A percentile compares a stretch with the other conserved stretches of the same genome.
Evolutionary conservation across 2,329 filamentous ascomycete genomes (phyloP).

Genomic region (Alternaria burnsii): DNA sequence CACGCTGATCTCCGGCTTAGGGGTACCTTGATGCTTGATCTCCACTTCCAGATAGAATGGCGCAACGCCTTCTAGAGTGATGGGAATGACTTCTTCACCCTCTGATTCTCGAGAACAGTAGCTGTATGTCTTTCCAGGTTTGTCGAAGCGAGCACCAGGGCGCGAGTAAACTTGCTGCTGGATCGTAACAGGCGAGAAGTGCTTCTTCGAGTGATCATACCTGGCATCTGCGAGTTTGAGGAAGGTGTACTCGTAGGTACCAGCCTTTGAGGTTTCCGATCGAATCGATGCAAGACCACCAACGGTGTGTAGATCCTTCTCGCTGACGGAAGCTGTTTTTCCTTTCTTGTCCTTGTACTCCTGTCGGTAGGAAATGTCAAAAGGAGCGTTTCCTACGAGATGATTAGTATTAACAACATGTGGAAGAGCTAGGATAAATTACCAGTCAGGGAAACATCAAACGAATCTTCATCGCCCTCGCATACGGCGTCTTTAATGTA

Average conservation of each 20-base stretch:
- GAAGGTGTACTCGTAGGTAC: conserved; percentile 87
- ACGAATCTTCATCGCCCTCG: conserved; percentile 90
- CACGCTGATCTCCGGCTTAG: conserved; percentile 80
- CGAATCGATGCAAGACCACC: conserved; percentile 79
- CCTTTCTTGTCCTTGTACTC: conserved; percentile 73
- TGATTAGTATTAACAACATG: conserved; percentile 31
- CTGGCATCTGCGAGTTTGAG: conserved; percentile 82
- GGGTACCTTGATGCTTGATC: conserved; percentile 87
- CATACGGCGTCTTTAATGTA: conserved; percentile 85
- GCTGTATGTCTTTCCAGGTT: conserved; percentile 92
- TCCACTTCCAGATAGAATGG: conserved; percentile 93
- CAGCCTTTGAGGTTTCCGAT: conserved; percentile 85
- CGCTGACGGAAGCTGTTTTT: conserved; percentile 64
- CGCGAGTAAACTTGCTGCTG: conserved; percentile 85
- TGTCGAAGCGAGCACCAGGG: conserved; percentile 81
- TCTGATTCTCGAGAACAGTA: conserved; percentile 88
- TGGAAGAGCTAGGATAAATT: conserved; percentile 45
- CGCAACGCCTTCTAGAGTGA: conserved; percentile 80
- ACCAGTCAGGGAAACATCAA: conserved; percentile 83
- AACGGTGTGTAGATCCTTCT: conserved; percentile 78
- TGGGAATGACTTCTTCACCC: conserved; percentile 85
- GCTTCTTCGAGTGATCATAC: conserved; percentile 76
- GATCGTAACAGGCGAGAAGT: conserved; percentile 72
- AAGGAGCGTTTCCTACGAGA: conserved; percentile 75
- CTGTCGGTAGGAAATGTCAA: conserved; percentile 82